Evolutionary conservation across 2,329 filamentous ascomycete species (phyloP).

Genomic region (Graphilbum ipis-grandicollis): DNA sequence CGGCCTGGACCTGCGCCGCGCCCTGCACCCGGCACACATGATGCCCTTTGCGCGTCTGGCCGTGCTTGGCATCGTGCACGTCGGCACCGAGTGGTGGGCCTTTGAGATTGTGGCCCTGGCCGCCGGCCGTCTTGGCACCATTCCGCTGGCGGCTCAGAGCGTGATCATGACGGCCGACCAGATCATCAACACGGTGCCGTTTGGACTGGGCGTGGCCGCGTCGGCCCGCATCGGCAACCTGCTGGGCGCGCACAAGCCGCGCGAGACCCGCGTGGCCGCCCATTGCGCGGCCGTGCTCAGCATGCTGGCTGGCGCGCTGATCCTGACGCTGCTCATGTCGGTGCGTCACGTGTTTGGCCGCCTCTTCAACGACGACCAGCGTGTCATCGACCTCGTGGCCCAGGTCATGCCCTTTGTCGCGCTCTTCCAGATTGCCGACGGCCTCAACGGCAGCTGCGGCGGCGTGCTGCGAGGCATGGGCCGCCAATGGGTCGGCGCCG

Average conservation of each 20-base stretch:
- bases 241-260: conserved; percentile 48
- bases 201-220: conserved; percentile 69
- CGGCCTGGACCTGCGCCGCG: conserved; percentile 44
- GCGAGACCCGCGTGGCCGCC: conserved; percentile 52
- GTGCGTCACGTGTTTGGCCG: conserved; percentile 57
- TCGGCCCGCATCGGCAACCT: conserved; percentile 66
- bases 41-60: conserved; percentile 58
- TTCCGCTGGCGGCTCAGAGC: conserved; percentile 64
- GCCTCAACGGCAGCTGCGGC: conserved; percentile 70
- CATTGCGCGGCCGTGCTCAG: conserved; percentile 61
- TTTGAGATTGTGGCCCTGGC: conserved; percentile 81
- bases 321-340: conserved; percentile 51
- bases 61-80: conserved; percentile 59
- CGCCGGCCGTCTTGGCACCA: conserved; percentile 62
- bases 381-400: conserved; percentile 55
- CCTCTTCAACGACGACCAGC: conserved; percentile 64
- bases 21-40: conserved; percentile 39
- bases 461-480: conserved; percentile 73
- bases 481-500: conserved; percentile 66
- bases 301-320: conserved; percentile 46
- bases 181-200: conserved; percentile 71
- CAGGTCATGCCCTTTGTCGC: conserved; percentile 74
- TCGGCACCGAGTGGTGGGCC: conserved; percentile 89
- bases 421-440: conserved; percentile 80
- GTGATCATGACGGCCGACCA: conserved; percentile 86